Percentiles rank a stretch among this genome's conserved stretches.
Conservation (phyloP, 1,284 basidiomycete genomes). For the Fomitopsis palustris region DNA sequence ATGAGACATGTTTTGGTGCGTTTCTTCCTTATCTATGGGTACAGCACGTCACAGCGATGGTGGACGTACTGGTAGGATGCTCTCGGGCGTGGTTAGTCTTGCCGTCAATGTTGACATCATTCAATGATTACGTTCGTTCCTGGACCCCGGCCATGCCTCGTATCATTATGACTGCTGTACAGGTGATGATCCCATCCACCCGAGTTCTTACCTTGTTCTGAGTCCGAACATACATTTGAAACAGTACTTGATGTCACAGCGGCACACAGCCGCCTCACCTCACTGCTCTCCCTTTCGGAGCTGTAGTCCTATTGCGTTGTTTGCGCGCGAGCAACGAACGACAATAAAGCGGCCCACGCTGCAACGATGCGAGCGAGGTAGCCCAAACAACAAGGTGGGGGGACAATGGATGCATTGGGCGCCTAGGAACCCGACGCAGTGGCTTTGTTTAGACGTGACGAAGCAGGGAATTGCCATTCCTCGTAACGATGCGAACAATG, state of each 20-base stretch:
- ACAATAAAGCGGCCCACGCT: no score
- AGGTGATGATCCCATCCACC: background rate
- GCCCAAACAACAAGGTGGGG: background rate
- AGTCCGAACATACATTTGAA: background rate
- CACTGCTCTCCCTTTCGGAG: no score
- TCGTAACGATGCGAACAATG: constrained; percentile 10
- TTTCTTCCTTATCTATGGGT: background rate
- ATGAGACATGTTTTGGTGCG: background rate
- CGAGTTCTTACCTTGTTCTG: background rate
- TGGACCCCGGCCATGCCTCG: background rate
- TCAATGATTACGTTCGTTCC: background rate
- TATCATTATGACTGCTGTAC: background rate
- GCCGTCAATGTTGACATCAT: background rate
- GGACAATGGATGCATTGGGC: background rate
- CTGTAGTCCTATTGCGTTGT: no score
- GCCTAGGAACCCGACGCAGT: background rate
- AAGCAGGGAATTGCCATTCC: background rate
- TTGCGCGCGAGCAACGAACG: no score
- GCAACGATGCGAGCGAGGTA: no score
- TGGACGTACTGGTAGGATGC: background rate
- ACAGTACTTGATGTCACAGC: background rate
- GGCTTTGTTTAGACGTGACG: background rate
- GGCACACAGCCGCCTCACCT: no score
- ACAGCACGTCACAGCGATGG: background rate
- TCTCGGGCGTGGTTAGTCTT: background rate